Evolutionary conservation across 306 rosid genomes (phyloP), one percentile per base, ranked within the genome.

Genomic region (Bauhinia variegata): DNA sequence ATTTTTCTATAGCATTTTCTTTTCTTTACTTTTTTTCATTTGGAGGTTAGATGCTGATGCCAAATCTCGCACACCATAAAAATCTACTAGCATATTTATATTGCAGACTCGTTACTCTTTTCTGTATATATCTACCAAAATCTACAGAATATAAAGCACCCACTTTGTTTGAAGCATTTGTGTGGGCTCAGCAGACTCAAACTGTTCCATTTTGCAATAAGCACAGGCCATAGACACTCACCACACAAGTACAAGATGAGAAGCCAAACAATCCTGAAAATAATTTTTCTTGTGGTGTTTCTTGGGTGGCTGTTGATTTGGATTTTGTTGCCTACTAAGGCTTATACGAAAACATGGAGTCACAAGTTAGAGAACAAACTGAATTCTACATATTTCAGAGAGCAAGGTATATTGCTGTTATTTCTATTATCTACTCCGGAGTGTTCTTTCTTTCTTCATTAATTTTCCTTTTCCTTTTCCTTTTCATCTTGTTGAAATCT

Each of bases 291-390:
- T 55, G 39, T 78, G 54, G 78, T 78, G 72, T 68, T 85, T 68
- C 30, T 71, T 63, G 84, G 85, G 44, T 87, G 86, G 88, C 59
- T 87, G 33, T 5, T 68, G 23, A 65, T 82, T 63, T 87, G 95
- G 95, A 60, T 73, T 43, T 9, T 84, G 78, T 15, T 84, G 54
- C 95, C 90, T 8, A 84, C 90, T 10, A 80, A 80, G 70, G 23
- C 34, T 43, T 87, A 82, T 80, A 67, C 19, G 5, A 6, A 32
- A 11, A 56, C 8, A 6, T 87, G 89, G 93, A 54, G 43, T 34
- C 79, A 80, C 58, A 44, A 55, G 37, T 74, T 87, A 10, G 2
- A 50, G 30, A 68, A 3, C 62, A 79, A 67, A 11, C 81, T 84
- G 33, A 56, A 70, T 44, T 82, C 88, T 23, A 75, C 88, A 8